A percentile compares a stretch with the other conserved stretches of the same genome.
Conservation (phyloP, 1,139 yeast genomes). For the Diutina mesorugosa region DNA sequence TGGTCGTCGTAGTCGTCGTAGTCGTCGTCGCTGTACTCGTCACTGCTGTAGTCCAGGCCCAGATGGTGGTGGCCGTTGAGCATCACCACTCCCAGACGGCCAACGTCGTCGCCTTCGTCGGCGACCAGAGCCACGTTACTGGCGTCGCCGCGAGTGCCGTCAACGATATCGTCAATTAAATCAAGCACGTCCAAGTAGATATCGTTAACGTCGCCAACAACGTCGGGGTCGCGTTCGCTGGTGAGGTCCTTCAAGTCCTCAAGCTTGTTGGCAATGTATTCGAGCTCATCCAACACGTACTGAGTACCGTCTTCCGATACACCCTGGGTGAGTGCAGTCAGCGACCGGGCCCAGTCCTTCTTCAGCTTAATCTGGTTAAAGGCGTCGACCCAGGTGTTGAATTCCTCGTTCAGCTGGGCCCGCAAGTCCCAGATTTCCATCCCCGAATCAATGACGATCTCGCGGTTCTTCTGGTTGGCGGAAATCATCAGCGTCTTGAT, state of each 20-base stretch:
- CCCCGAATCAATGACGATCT: conserved; percentile 83
- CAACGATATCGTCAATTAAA: not conserved
- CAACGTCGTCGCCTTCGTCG: not conserved
- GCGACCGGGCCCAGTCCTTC: not conserved
- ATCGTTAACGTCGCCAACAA: not conserved
- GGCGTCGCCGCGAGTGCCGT: not conserved
- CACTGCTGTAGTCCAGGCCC: not conserved
- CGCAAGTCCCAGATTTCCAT: conserved; percentile 90
- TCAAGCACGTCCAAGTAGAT: not conserved
- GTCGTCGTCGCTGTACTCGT: not conserved
- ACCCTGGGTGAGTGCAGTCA: not conserved
- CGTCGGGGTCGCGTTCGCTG: not conserved
- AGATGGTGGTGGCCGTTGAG: not conserved
- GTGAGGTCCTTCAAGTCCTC: not conserved
- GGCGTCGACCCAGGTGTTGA: conserved; percentile 75
- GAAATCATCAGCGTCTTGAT: conserved; percentile 68
- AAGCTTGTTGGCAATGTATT: not conserved
- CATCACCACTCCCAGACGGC: not conserved
- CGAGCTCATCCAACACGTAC: not conserved
- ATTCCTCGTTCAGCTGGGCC: conserved; percentile 52
- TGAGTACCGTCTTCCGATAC: conserved; percentile 2
- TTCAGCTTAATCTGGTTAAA: conserved; percentile 34
- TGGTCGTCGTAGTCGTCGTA: conserved; percentile 1
- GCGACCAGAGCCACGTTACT: not conserved
- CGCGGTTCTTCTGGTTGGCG: conserved; percentile 56